Percentiles rank a stretch among this genome's conserved stretches.
These are phyloP conservation scores for Violaceomyces palustris DNA, from an alignment of 1,284 basidiomycete genomes.

Conservation along the genomic window DNA sequence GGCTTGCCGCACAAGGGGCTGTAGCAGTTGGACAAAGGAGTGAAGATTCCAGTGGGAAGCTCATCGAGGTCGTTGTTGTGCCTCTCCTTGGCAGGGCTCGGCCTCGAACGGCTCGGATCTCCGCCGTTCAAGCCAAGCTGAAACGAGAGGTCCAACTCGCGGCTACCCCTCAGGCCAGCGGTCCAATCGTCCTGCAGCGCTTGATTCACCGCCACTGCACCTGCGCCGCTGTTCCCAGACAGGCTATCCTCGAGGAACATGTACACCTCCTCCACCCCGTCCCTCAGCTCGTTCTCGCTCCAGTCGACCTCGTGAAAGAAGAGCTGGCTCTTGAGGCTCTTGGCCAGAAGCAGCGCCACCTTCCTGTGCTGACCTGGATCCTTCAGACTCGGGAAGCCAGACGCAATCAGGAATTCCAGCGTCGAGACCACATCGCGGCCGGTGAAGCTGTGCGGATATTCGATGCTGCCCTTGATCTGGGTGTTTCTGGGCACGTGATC, in stretches of 20 bases:
- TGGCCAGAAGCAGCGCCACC: constrained; percentile 76
- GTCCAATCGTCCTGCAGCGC: constrained; percentile 22
- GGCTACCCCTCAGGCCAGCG: constrained; percentile 12
- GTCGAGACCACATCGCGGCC: constrained; percentile 46
- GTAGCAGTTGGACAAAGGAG: constrained; percentile 92
- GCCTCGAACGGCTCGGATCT: constrained; percentile 3
- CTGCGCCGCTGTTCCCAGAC: constrained; percentile 7
- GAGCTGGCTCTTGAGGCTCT: constrained; percentile 81
- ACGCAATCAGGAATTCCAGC: constrained; percentile 22
- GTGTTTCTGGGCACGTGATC: constrained; percentile 78
- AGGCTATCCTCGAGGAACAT: constrained; percentile 79
- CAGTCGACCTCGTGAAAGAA: constrained; percentile 98
- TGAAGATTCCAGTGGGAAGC: constrained; percentile 90
- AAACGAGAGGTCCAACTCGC: constrained; percentile 12
- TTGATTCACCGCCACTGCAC: constrained; percentile 2
- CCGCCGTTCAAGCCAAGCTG: constrained; percentile 9
- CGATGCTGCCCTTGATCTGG: constrained; percentile 61
- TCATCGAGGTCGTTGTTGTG: constrained; percentile 57
- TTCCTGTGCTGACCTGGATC: constrained; percentile 60
- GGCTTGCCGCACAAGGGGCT: constrained; percentile 78
- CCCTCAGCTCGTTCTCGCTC: constrained; percentile 75
- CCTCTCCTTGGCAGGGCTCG: constrained; percentile 1
- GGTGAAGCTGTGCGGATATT: constrained; percentile 48
- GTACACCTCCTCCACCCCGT: constrained; percentile 90
- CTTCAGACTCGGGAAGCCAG: constrained; percentile 3